phyloP scores from a whole-genome alignment of 169 alveolate genomes.

The Plasmodium reichenowi region DNA sequence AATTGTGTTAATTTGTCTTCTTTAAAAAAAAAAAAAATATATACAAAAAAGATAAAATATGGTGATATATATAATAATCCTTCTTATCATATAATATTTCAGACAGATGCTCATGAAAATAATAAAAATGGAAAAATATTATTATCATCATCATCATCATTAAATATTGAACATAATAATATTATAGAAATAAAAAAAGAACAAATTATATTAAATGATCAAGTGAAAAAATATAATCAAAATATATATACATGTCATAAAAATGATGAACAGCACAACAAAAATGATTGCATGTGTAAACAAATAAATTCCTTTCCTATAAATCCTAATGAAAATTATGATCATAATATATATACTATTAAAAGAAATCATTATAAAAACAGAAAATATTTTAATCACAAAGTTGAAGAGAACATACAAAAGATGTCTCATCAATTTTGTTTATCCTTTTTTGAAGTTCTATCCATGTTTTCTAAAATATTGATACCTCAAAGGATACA shows the following conservation, averaged over 20 bases:
- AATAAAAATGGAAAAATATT: conserved; percentile 3
- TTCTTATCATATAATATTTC: not conserved
- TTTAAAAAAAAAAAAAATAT: conserved; percentile 1
- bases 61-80: too few relatives aligned
- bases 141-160: too few relatives aligned
- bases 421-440: not conserved
- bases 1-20: conserved; percentile 21
- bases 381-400: not conserved
- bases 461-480: conserved; percentile 45
- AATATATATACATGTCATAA: not conserved
- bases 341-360: not conserved
- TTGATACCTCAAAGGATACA: conserved; percentile 27
- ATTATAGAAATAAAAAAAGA: too few relatives aligned
- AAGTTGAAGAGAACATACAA: not conserved
- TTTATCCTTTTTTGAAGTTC: conserved; percentile 55
- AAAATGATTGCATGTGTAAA: too few relatives aligned
- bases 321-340: not conserved
- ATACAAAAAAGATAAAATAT: not conserved
- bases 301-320: not conserved
- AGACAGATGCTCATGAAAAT: conserved; percentile 18
- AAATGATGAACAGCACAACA: not conserved
- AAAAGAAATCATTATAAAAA: not conserved
- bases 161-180: too few relatives aligned
- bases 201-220: too few relatives aligned
- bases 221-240: not conserved